Evolutionary conservation across 163 green algal species (phyloP), one percentile per base, ranked within the genome.

Genomic region (Botryococcus braunii): DNA sequence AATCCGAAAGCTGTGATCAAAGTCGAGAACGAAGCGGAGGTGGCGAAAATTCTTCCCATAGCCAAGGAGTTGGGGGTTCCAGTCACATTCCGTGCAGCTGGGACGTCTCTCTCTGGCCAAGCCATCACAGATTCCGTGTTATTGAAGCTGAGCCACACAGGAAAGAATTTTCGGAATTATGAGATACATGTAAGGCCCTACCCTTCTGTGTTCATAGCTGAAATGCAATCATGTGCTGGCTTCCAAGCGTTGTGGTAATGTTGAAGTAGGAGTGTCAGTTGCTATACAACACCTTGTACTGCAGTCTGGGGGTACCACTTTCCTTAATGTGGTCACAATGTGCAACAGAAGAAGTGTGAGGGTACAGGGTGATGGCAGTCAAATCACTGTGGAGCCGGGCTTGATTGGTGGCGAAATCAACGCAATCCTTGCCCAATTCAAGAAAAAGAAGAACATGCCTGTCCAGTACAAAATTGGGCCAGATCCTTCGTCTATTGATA

Each of bases 401-500:
- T 80, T 97, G 8, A 97, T 98, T 68, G 87, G 89, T 43, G 93
- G 93, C 4, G 93, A 98, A 82, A 88, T 97, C 9, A 98, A 98
- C 86, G 77, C 82, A 58, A 89, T 97, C 64, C 80, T 98, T 46
- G 87, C 81, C 13, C 75, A 76, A 0, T 77, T 96, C 77, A 74
- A 90, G 63, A 70, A 78, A 8, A 92, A 90, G 79, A 37, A 85
- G 74, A 86, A 87, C 43, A 83, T 88, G 58, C 81, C 83, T 6
- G 75, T 95, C 13, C 88, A 96, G 84, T 98, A 98, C 86, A 98
- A 98, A 87, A 96, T 98, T 69, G 92, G 93, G 0, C 93, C 93
- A 7, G 93, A 98, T 76, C 92, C 93, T 4, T 91, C 86, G 29
- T 96, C 87, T 68, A 97, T 98, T 67, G 92, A 97, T 77, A 89